These are phyloP conservation scores for Rhizophagus sp. DNA, from an alignment of 192 early-diverging fungal genomes.

Conservation along the genomic window DNA sequence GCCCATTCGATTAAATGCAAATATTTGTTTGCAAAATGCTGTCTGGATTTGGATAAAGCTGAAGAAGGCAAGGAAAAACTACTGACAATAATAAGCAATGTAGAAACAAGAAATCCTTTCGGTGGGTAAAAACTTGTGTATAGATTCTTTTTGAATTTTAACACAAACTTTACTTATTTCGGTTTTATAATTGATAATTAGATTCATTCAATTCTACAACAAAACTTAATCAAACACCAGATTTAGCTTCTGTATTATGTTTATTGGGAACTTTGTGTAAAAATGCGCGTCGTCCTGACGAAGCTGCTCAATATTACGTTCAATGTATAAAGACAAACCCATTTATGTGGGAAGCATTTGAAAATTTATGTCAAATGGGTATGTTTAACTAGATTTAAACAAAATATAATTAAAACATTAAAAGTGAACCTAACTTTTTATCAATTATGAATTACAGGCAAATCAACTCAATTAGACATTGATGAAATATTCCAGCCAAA, in stretches of 20 bases:
- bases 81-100: neutral
- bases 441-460: neutral
- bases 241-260: slow-evolving; percentile 26
- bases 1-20: slow-evolving; percentile 31
- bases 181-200: neutral
- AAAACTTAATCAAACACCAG: slow-evolving; percentile 13
- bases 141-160: slow-evolving; percentile 13
- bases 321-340: slow-evolving; percentile 43
- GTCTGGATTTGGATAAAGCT: slow-evolving; percentile 41
- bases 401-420: neutral
- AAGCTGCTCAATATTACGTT: slow-evolving; percentile 44
- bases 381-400: neutral
- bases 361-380: slow-evolving; percentile 53
- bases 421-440: neutral
- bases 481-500: slow-evolving; percentile 24
- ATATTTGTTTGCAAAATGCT: slow-evolving; percentile 48
- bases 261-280: slow-evolving; percentile 35
- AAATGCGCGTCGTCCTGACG: slow-evolving; percentile 35
- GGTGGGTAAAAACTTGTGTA: slow-evolving; percentile 29
- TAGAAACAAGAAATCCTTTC: neutral
- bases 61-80: slow-evolving; percentile 37
- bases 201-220: neutral
- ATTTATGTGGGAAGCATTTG: slow-evolving; percentile 54
- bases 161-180: slow-evolving; percentile 9
- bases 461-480: slow-evolving; percentile 24